Conservation (phyloP, 2,329 filamentous ascomycete species). For the Aureobasidium sp. region DNA sequence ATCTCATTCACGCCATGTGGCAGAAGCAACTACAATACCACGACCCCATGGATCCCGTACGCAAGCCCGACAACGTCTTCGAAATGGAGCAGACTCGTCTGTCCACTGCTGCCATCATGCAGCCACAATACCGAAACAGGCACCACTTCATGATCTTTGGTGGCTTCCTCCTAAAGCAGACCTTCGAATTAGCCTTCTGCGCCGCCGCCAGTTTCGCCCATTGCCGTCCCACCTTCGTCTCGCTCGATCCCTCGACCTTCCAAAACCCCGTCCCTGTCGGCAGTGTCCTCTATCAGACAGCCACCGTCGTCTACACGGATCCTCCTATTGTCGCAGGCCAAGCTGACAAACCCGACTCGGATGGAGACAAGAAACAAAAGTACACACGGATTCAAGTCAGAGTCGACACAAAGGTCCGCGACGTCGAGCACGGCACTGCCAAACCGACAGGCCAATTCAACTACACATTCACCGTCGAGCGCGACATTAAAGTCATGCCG, state of each 20-base stretch:
- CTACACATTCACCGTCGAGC: slow-evolving; percentile 63
- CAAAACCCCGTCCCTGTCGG: slow-evolving; percentile 70
- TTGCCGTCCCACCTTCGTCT: slow-evolving; percentile 62
- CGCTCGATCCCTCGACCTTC: slow-evolving; percentile 66
- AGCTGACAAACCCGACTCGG: slow-evolving; percentile 29
- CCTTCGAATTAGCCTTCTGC: slow-evolving; percentile 70
- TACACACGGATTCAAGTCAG: slow-evolving; percentile 62
- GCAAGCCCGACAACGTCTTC: slow-evolving; percentile 51
- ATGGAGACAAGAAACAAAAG: slow-evolving; percentile 24
- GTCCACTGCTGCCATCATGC: slow-evolving; percentile 65
- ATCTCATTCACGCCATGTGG: slow-evolving; percentile 69
- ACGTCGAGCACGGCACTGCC: slow-evolving; percentile 62
- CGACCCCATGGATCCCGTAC: slow-evolving; percentile 49
- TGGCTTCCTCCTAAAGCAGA: slow-evolving; percentile 66
- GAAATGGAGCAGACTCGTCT: slow-evolving; percentile 59
- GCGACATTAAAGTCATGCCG: slow-evolving; percentile 60
- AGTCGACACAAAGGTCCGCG: slow-evolving; percentile 64
- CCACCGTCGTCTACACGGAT: slow-evolving; percentile 66
- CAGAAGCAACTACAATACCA: slow-evolving; percentile 59
- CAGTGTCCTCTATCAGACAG: slow-evolving; percentile 66
- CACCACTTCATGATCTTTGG: slow-evolving; percentile 77
- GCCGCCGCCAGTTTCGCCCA: slow-evolving; percentile 66
- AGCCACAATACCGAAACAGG: slow-evolving; percentile 62
- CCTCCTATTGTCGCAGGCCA: slow-evolving; percentile 42
- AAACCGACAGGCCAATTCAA: slow-evolving; percentile 69